A percentile compares a stretch with the other conserved stretches of the same genome.
phyloP scores from a whole-genome alignment of 257 asterid genomes.

The Fraxinus cuspidata region DNA sequence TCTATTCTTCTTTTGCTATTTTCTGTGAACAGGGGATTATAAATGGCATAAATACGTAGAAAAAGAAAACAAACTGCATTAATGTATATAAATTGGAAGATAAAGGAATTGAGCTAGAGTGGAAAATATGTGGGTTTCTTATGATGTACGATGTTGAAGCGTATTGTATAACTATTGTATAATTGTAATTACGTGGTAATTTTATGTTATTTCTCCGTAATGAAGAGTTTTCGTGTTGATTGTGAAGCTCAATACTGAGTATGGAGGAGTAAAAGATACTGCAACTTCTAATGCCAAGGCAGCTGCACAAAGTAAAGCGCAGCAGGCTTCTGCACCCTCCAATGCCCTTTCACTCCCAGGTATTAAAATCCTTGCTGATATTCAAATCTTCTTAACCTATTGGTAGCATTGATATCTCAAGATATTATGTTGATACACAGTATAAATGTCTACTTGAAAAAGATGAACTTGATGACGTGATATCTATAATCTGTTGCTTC shows the following conservation, averaged over 20 bases:
- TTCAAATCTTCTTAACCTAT: background rate
- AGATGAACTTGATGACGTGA: constrained; percentile 13
- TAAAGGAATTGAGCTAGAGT: background rate
- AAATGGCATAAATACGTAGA: background rate
- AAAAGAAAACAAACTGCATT: background rate
- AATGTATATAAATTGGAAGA: background rate
- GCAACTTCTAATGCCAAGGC: constrained; percentile 31
- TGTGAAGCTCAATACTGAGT: constrained; percentile 67
- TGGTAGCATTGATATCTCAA: background rate
- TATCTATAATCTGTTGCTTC: background rate
- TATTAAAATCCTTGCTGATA: constrained; percentile 28
- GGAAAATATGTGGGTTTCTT: background rate
- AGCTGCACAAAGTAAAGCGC: constrained; percentile 45
- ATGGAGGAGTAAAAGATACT: constrained; percentile 46
- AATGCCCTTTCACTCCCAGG: constrained; percentile 87
- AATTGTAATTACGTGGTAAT: background rate
- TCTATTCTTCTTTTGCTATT: background rate
- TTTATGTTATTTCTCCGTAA: background rate
- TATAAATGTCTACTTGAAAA: background rate
- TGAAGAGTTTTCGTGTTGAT: constrained; percentile 12
- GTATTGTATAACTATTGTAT: background rate
- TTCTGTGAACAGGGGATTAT: constrained; percentile 6
- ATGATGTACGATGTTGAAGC: background rate
- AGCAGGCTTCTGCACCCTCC: constrained; percentile 49
- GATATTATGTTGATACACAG: background rate